These are phyloP conservation scores for Pseudohyphozyma bogoriensis DNA, from an alignment of 768 basidiomycete genomes.

Conservation along the genomic window DNA sequence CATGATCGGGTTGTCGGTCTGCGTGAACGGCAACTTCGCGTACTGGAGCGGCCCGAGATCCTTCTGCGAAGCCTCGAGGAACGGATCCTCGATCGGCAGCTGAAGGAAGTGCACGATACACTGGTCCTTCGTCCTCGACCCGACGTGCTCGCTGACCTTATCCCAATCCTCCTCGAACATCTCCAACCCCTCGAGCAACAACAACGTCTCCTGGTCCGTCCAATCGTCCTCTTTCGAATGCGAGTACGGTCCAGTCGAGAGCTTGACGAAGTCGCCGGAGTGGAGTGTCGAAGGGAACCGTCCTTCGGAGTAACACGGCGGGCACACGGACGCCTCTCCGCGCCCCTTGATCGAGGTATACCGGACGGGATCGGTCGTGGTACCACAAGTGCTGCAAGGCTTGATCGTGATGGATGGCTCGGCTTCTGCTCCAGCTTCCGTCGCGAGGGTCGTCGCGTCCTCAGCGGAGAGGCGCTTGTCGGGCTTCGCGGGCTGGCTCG, in stretches of 20 bases:
- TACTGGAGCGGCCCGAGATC: conserved; percentile 66
- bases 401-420: conserved; percentile 47
- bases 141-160: conserved; percentile 83
- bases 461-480: conserved; percentile 41
- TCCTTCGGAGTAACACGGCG: conserved; percentile 87
- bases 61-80: conserved; percentile 60
- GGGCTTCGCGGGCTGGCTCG: conserved; percentile 39
- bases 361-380: conserved; percentile 63
- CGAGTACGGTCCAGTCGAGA: conserved; percentile 27
- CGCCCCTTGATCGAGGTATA: conserved; percentile 82
- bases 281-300: conserved; percentile 95
- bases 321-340: conserved; percentile 81
- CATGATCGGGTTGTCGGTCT: conserved; percentile 96
- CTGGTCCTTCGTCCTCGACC: conserved; percentile 80
- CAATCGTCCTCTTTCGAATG: conserved; percentile 53
- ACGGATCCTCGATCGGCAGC: conserved; percentile 92
- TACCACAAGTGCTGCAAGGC: conserved; percentile 84
- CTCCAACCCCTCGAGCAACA: conserved; percentile 89
- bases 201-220: conserved; percentile 79
- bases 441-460: conserved; percentile 48
- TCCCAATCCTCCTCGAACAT: conserved; percentile 99
- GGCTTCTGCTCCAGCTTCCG: conserved; percentile 67
- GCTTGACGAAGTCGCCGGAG: conserved; percentile 80
- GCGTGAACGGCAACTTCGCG: conserved; percentile 76
- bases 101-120: conserved; percentile 93